Evolutionary conservation across 768 basidiomycete species (phyloP).

Genomic region (Amanita fuliginea): DNA sequence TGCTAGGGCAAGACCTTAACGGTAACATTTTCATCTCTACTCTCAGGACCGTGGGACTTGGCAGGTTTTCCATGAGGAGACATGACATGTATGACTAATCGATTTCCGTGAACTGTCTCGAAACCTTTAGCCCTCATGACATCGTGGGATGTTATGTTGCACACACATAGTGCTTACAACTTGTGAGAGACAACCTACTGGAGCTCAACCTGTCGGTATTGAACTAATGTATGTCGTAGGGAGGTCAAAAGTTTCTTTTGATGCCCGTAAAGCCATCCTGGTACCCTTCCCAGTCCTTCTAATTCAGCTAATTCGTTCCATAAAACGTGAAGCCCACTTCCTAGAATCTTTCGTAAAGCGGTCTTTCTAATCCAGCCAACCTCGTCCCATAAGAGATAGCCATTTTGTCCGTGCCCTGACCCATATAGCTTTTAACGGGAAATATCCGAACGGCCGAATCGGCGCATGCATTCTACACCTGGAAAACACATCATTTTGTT

Average conservation of each 20-base stretch:
- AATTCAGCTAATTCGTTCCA: no score
- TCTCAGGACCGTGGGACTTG: no score
- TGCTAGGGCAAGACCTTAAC: no score
- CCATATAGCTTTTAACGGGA: not conserved
- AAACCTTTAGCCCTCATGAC: not conserved
- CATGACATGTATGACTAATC: not conserved
- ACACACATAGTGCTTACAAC: not conserved
- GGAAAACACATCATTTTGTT: conserved; percentile 1
- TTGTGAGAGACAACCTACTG: not conserved
- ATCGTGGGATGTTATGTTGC: not conserved
- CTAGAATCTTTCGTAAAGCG: no score
- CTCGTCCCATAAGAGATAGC: no score
- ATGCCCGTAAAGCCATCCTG: no score
- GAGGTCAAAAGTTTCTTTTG: not conserved
- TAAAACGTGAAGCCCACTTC: no score
- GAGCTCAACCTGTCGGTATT: not conserved
- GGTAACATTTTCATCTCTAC: no score
- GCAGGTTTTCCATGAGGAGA: no score
- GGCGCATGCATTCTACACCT: not conserved
- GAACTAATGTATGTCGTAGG: not conserved
- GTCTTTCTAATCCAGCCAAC: no score
- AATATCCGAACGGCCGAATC: not conserved
- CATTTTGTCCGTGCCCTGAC: no score
- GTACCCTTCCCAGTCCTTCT: no score
- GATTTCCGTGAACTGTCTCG: not conserved